Evolutionary conservation across 2,329 filamentous ascomycete genomes (phyloP), one percentile per base, ranked within the genome.

Genomic region (Nigrospora oryzae): DNA sequence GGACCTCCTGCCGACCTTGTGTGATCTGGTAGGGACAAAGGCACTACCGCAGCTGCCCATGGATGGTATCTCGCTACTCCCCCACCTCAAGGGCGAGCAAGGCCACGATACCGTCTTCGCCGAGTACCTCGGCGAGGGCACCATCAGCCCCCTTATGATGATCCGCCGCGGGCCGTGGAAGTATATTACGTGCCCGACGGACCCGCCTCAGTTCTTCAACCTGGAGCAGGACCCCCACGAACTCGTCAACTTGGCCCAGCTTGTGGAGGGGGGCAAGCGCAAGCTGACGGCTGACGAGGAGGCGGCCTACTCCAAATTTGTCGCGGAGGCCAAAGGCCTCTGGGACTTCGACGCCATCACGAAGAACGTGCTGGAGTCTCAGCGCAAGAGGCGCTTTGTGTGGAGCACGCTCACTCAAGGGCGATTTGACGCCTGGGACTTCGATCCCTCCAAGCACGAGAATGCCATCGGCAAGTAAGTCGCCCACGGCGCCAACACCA

Each of bases 91-190:
- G 55, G 80, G 79, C 42, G 66, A 67, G 17, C 65, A 77, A n/a
- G 81, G 79, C 36, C 83, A 84, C 49, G 89, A 96, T 62, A 93
- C 86, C 11, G 89, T 93, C n/a, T 85, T 91, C 56, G 89, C 89
- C 49, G 90, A 96, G 68, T 96, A 96, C 69, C 95, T 91, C 59
- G 90, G 89, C 41, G 90, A 96, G 66, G 90, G 90, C 40, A 95
- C 90, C 1, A 74, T 95, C 45, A 83, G 86, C 5, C 90, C 90
- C 1, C 78, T 94, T 46, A 88, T 95, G 74, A 96, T 96, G 90
- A 96, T 96, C 59, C 83, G 86, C 46, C 83, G 89, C 44, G 88
- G 88, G 10, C 74, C 77, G 39, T 96, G 88, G 88, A 96, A 96
- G 71, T 95, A 89, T 63, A 81, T 93, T 51, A 89, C 79, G 51